Percentiles rank a stretch among this genome's conserved stretches.
Conservation (phyloP, 2,329 filamentous ascomycete species). For the Alternaria infectoria region DNA sequence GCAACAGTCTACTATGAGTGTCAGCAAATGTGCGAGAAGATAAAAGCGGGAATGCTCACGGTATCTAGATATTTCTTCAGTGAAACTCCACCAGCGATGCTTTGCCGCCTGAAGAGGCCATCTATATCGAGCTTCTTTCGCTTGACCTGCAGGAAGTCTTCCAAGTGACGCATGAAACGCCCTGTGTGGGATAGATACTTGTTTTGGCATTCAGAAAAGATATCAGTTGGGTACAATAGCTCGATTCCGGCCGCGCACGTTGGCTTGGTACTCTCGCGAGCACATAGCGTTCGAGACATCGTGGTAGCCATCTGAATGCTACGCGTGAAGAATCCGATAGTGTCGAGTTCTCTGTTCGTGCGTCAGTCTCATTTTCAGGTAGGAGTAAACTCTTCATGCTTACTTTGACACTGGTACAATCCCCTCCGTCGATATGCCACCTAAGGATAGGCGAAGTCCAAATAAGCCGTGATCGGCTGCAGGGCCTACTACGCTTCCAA, state of each 20-base stretch:
- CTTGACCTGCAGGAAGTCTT: background rate
- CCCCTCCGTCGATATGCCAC: background rate
- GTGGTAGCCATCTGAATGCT: background rate
- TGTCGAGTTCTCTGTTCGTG: background rate
- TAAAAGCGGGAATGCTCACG: rapidly evolving
- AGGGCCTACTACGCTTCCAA: background rate
- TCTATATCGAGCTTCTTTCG: background rate
- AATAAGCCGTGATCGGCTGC: background rate
- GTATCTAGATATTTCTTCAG: background rate
- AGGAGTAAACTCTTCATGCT: background rate
- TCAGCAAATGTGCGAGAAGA: background rate
- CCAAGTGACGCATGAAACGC: background rate
- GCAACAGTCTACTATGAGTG: background rate
- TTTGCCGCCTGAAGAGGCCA: background rate
- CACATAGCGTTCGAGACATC: background rate
- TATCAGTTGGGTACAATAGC: background rate
- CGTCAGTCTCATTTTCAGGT: background rate
- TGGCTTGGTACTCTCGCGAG: background rate
- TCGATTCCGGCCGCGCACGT: background rate
- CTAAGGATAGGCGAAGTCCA: background rate
- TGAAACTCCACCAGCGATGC: background rate
- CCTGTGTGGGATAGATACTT: background rate
- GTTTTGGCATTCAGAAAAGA: background rate
- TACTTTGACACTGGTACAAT: background rate
- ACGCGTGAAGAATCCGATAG: background rate